phyloP scores from a whole-genome alignment of 2,329 filamentous ascomycete species.

The Penicillium sp. region DNA sequence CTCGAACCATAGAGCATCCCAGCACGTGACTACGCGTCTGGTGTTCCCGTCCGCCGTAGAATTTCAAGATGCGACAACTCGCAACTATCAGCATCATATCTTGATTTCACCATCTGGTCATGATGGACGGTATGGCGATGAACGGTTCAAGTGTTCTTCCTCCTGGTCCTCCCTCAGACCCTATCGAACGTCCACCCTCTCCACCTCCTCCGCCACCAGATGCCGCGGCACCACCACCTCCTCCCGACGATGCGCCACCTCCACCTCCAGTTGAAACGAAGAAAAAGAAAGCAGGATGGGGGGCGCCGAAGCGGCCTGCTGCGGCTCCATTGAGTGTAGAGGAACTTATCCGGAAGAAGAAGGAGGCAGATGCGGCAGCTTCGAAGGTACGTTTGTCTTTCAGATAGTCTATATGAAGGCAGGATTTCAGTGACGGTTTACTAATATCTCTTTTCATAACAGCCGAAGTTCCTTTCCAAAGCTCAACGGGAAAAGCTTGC shows the following conservation, averaged over 20 bases:
- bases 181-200: slow-evolving; percentile 34
- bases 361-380: slow-evolving; percentile 74
- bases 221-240: slow-evolving; percentile 39
- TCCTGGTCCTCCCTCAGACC: slow-evolving; percentile 35
- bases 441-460: slow-evolving; percentile 21
- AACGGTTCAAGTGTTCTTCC: slow-evolving; percentile 25
- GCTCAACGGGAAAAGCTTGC: slow-evolving; percentile 75
- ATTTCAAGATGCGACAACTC: slow-evolving; percentile 25
- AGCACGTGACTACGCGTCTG: slow-evolving; percentile 26
- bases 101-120: slow-evolving; percentile 4
- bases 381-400: slow-evolving; percentile 56
- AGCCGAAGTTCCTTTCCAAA: slow-evolving; percentile 80
- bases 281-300: slow-evolving; percentile 53
- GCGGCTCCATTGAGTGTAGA: slow-evolving; percentile 68
- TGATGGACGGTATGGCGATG: slow-evolving; percentile 33
- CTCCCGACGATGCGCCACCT: slow-evolving; percentile 41
- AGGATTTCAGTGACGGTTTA: neutral
- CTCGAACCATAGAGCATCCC: neutral
- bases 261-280: slow-evolving; percentile 37
- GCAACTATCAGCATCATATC: slow-evolving; percentile 3
- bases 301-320: slow-evolving; percentile 35
- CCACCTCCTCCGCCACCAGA: slow-evolving; percentile 42
- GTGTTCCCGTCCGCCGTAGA: slow-evolving; percentile 22
- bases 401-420: neutral
- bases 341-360: slow-evolving; percentile 78